A percentile compares a stretch with the other conserved stretches of the same genome.
Conservation (phyloP, 768 basidiomycete species). For the Rickenella mellea region DNA sequence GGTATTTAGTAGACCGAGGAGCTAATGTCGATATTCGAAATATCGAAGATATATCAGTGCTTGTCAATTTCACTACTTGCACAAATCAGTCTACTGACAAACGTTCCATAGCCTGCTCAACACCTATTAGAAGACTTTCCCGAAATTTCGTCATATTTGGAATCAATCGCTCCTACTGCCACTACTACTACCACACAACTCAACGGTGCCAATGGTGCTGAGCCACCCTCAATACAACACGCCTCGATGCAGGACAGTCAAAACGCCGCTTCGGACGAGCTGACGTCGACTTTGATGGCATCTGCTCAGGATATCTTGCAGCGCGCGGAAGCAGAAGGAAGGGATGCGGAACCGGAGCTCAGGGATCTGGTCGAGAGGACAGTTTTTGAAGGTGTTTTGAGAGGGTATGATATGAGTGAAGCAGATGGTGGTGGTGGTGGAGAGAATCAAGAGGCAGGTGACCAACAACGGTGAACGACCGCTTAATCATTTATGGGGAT, state of each 20-base stretch:
- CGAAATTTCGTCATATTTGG: slow-evolving; percentile 53
- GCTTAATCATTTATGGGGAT: too few relatives aligned
- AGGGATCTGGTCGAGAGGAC: slow-evolving; percentile 50
- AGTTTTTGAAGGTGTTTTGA: slow-evolving; percentile 56
- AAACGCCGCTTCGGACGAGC: slow-evolving; percentile 56
- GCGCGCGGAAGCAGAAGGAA: slow-evolving; percentile 43
- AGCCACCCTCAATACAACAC: slow-evolving; percentile 5
- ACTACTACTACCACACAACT: slow-evolving; percentile 14
- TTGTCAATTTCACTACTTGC: not conserved
- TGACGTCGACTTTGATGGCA: slow-evolving; percentile 58
- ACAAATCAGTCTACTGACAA: not conserved
- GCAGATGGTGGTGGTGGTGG: slow-evolving; percentile 11
- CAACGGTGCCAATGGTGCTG: slow-evolving; percentile 6
- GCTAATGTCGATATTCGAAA: slow-evolving; percentile 58
- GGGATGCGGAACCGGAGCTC: slow-evolving; percentile 53
- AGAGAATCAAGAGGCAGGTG: slow-evolving; percentile 8
- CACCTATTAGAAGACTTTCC: slow-evolving; percentile 66
- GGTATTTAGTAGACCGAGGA: slow-evolving; percentile 70
- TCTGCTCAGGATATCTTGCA: slow-evolving; percentile 62
- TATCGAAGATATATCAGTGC: slow-evolving; percentile 64
- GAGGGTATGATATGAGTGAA: slow-evolving; percentile 46
- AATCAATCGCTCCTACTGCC: slow-evolving; percentile 20
- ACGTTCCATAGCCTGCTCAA: slow-evolving; percentile 14
- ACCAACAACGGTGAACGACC: too few relatives aligned
- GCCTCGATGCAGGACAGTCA: slow-evolving; percentile 58